Percentiles rank a stretch among this genome's conserved stretches.
Evolutionary conservation across 306 rosid species (phyloP).

Genomic region (Psophocarpus tetragonolobus): DNA sequence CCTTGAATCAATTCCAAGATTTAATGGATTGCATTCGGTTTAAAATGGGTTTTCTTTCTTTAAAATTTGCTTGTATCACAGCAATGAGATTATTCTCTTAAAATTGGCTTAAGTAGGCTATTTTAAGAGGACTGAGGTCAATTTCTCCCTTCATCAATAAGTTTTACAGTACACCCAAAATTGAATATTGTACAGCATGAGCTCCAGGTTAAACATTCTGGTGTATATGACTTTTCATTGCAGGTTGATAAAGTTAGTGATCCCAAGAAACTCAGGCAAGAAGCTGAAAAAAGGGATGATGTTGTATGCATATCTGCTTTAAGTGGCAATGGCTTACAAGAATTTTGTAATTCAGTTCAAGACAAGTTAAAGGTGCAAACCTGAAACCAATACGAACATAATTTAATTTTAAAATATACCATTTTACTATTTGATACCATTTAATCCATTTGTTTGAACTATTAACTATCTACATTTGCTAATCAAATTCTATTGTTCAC

Average conservation of each 20-base stretch:
- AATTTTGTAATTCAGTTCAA: constrained; percentile 80
- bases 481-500: background rate
- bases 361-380: constrained; percentile 74
- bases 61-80: background rate
- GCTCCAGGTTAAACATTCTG: constrained; percentile 7
- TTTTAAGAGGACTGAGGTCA: background rate
- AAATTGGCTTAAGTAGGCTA: background rate
- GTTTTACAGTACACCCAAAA: constrained; percentile 4
- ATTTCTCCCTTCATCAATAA: constrained; percentile 7
- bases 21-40: background rate
- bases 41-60: background rate
- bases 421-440: background rate
- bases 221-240: constrained; percentile 30
- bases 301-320: constrained; percentile 87
- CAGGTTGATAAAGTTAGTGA: constrained; percentile 80
- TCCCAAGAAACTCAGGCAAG: constrained; percentile 63
- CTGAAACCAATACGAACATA: constrained; percentile 11
- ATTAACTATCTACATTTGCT: constrained; percentile 13
- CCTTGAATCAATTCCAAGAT: background rate
- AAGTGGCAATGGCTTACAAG: constrained; percentile 68
- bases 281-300: constrained; percentile 76
- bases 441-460: constrained; percentile 17
- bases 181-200: constrained; percentile 6
- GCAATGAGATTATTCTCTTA: constrained; percentile 11
- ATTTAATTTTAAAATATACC: background rate